phyloP scores from a whole-genome alignment of 1,284 basidiomycete genomes.

The Apiotrichum porosum region DNA sequence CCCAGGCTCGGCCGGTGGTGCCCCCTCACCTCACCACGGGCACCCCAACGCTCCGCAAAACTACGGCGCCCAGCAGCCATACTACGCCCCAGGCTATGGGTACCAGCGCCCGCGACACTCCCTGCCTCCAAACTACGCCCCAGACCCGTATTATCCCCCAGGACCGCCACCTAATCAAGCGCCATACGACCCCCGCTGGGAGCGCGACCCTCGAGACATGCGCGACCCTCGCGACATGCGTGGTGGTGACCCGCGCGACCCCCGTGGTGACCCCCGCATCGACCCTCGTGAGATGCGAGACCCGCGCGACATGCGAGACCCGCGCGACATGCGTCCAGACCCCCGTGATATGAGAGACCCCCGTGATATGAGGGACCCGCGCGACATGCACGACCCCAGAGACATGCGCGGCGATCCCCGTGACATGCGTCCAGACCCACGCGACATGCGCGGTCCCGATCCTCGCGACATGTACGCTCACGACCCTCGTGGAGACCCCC shows the following conservation, averaged over 20 bases:
- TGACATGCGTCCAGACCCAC: not conserved
- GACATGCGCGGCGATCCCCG: constrained; percentile 1
- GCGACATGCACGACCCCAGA: constrained; percentile 4
- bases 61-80: not conserved
- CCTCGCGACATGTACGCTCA: constrained; percentile 6
- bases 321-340: not conserved
- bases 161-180: constrained; percentile 3
- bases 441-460: constrained; percentile 2
- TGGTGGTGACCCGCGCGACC: constrained; percentile 4
- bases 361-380: not conserved
- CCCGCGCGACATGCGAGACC: constrained; percentile 7
- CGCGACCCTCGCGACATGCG: constrained; percentile 4
- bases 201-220: constrained; percentile 4
- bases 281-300: not conserved
- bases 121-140: not conserved
- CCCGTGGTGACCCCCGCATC: not conserved
- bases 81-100: not conserved
- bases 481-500: constrained; percentile 1
- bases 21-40: constrained; percentile 1
- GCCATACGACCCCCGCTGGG: constrained; percentile 12
- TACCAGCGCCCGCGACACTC: constrained; percentile 2
- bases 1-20: constrained; percentile 10
- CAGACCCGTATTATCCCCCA: not conserved
- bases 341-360: constrained; percentile 4
- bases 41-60: not conserved